Base-by-base conservation (phyloP, 768 basidiomycete species). In the Auricularia auricula-judae region DNA sequence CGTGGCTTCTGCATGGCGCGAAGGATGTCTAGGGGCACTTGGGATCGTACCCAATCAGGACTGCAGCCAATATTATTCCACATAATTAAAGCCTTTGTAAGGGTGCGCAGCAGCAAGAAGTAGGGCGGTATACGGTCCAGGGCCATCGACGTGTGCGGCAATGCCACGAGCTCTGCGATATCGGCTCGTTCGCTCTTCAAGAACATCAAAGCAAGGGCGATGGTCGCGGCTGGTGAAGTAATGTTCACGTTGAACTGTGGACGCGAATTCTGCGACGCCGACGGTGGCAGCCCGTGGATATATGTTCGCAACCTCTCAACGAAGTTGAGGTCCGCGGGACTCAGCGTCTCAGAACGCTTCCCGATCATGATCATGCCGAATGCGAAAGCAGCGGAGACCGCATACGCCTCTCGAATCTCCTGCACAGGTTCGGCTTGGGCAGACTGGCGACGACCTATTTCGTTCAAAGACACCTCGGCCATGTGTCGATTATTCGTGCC, bases 341-440 rank as follows among this genome's bases (percentile, higher is more conserved):
- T 86, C 4, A 59, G 56, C 29, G 14, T 34, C 21, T 23, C 56
- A 7, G 81, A 79, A 0, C 84, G 80, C 23, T 69, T 69, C 1
- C 97, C 95, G 16, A 98, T 82, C 89, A 98, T 96, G 74, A 96
- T 88, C 86, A 97, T 90, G 3, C 97, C 97, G 71, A 97, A 97
- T 0, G 91, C 88, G 36, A 97, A 82, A 8, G 91, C 92, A 2
- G 93, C 86, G 2, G 92, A 84, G 67, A 91, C 87, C 0, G 94
- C 89, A 71, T 98, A 98, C 1, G 93, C 87, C 71, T 98, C 97
- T 44, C 91, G 85, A 72, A 93, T 87, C 68, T 95, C 93, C 67
- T 88, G 88, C 71, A 86, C 92, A 51, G 91, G 79, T 67, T 96
- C 93, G 1, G 89, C 86, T 62, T 88, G 88, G 4, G 86, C 84